Percentiles rank a stretch among this genome's conserved stretches.
Evolutionary conservation across 2,329 filamentous ascomycete genomes (phyloP).

Genomic region (Diplocarpon rosae): DNA sequence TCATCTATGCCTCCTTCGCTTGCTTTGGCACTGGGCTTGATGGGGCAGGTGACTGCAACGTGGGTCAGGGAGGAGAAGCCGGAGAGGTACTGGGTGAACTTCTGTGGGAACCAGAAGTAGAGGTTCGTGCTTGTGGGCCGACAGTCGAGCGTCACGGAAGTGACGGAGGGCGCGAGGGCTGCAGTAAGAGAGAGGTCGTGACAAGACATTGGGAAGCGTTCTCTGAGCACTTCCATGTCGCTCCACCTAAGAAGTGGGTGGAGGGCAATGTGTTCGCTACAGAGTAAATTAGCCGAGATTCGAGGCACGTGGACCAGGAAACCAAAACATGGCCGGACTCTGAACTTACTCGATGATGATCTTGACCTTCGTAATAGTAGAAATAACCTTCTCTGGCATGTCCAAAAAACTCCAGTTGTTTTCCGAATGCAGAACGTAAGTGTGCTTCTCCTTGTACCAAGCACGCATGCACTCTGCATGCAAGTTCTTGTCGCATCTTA

Average conservation of each 20-base stretch:
- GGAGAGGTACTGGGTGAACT: neutral
- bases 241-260: neutral
- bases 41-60: neutral
- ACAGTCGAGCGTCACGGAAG: conserved; percentile 1
- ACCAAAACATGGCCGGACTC: no score
- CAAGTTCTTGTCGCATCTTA: neutral
- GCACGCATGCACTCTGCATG: neutral
- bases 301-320: neutral
- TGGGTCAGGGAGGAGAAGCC: conserved; percentile 2
- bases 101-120: neutral
- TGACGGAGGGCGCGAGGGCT: neutral
- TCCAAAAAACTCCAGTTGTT: conserved; percentile 3
- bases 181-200: neutral
- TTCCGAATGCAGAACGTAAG: neutral
- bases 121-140: neutral
- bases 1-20: neutral
- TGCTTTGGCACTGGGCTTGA: neutral
- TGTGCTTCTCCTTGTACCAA: conserved; percentile 1
- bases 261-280: conserved; percentile 1
- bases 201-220: neutral
- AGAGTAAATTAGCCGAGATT: neutral
- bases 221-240: neutral
- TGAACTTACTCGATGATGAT: conserved; percentile 1
- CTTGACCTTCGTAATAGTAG: conserved; percentile 1
- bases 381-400: neutral